Evolutionary conservation across 306 rosid species (phyloP), one percentile per base, ranked within the genome.

Genomic region (Nissolia schottii): DNA sequence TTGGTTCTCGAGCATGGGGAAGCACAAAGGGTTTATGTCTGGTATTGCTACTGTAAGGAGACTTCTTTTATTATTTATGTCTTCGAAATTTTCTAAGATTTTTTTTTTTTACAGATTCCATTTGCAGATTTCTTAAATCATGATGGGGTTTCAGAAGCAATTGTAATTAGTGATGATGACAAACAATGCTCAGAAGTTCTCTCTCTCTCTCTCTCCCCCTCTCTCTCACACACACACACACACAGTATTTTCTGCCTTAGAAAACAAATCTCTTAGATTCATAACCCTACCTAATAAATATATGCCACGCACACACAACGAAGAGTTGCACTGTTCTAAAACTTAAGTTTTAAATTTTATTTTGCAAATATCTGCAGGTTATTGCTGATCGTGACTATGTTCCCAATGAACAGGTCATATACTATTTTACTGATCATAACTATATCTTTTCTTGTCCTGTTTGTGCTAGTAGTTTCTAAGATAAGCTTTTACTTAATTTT

Each of bases 1-100:
- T 92, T 87, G 85, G 87, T 82, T 92, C 96, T 85, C 83, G 97
- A 76, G 97, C 96, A 48, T 89, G 97, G 96, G 89, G 88, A 85
- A 65, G 89, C 86, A 68, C 76, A 35, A 85, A 79, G 78, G 96
- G 96, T 37, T 87, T 78, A 82, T 88, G 96, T 72, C 72, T 92
- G 97, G 97, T 92, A 92, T 83, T 38, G 62, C 62, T 49, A 40
- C 71, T 56, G 32, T 50, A 48, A 51, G 37, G 64, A 70, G 64
- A 64, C 32, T 22, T 51, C 18, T 75, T 68, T 22, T 53, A 54
- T 38, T 28, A 27, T 86, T 43, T 40, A 24, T 64, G 20, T 62
- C n/a, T n/a, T 41, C 55, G n/a, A 57, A 19, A 19, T 27, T 66
- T 67, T 37, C 71, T 71, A 49, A 80, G 41, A 59, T 54, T 67